Evolutionary conservation across 768 basidiomycete species (phyloP).

Genomic region (Termitomyces sp.): DNA sequence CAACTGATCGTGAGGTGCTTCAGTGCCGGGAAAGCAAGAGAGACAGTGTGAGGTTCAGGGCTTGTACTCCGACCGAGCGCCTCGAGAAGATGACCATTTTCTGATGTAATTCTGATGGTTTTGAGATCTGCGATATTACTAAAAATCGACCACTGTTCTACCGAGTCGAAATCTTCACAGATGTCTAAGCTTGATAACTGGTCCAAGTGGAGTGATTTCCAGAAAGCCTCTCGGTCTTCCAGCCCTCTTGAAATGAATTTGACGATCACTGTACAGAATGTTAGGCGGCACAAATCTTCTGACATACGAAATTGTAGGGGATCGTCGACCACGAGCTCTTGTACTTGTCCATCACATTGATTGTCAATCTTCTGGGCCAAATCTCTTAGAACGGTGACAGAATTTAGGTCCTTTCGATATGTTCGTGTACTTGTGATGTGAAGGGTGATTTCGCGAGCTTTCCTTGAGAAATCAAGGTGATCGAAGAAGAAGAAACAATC

Average conservation of each 20-base stretch:
- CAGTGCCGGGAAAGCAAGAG: not conserved
- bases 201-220: too few relatives aligned
- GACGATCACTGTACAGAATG: too few relatives aligned
- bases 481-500: too few relatives aligned
- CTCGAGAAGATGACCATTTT: not conserved
- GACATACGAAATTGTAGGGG: not conserved
- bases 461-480: too few relatives aligned
- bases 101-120: not conserved
- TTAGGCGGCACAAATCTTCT: not conserved
- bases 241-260: too few relatives aligned
- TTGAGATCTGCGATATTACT: not conserved
- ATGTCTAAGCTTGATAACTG: too few relatives aligned
- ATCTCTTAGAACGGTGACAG: not conserved
- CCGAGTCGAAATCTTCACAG: too few relatives aligned
- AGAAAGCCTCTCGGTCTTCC: too few relatives aligned
- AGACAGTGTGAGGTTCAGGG: not conserved
- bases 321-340: not conserved
- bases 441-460: not conserved
- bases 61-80: not conserved
- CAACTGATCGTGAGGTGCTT: not conserved
- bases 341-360: too few relatives aligned
- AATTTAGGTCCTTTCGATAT: too few relatives aligned
- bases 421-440: not conserved
- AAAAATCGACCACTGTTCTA: too few relatives aligned
- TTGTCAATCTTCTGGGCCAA: not conserved